Evolutionary conservation across 257 asterid genomes (phyloP), one percentile per base, ranked within the genome.

Genomic region (Mentha longifolia): DNA sequence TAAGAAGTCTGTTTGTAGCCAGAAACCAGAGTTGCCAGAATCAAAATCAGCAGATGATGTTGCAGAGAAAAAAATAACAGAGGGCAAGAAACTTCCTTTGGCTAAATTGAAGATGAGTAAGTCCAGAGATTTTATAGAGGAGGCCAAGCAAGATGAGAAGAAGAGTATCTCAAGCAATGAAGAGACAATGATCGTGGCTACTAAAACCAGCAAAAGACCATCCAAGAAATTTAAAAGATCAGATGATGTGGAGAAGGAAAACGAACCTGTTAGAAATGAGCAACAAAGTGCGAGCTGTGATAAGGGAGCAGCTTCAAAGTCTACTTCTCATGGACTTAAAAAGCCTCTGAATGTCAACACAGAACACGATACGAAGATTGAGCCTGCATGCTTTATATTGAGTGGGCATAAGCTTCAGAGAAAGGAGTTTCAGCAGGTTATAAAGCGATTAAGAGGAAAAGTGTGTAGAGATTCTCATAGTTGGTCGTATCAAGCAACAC

Each of bases 401-500:
- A 86, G 91, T 68, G 99, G 99, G 55, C 97, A 86, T 84, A 83
- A 47, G 79, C 76, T 91, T 31, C 98, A 91, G 67, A 84, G 95
- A 45, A 94, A 91, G 83, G 98, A 94, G 80, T 91, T 86, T 82
- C 96, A 81, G 82, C 84, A 89, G 77, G 87, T 88, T 30, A 87
- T 91, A 78, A 85, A 41, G 74, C 76, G 79, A 59, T 68, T 94
- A 76, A 88, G 79, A 80, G 99, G 98, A 67, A 85, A 81, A 72
- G 81, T 81, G 11, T 94, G 99, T 76, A 83, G 92, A 78, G 99
- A 91, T 76, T 83, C 97, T 80, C 99, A 95, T 79, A 86, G 82
- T 47, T 95, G 99, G 99, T 88, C 95, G 2, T 94, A 91, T 84
- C 95, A 94, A 73, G 99, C 98, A 72, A 95, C 99, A 54, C 97